These are phyloP conservation scores for Cornus suecica DNA, from an alignment of 148 eudicot genomes.

Conservation along the genomic window DNA sequence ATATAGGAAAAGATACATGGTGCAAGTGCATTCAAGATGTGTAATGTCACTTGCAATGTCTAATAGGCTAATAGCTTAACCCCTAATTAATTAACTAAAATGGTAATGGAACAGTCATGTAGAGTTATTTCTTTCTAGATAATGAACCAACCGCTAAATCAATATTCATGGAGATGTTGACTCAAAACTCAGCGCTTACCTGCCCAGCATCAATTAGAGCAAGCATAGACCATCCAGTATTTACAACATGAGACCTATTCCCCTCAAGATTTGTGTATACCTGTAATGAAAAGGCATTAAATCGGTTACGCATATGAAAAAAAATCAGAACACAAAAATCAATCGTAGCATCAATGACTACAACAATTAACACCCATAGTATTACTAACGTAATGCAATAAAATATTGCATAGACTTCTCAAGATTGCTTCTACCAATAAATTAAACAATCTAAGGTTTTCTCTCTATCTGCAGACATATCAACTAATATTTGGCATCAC, in stretches of 20 bases:
- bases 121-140: background rate
- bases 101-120: too few relatives aligned
- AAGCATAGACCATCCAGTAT: conserved; percentile 74
- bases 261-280: conserved; percentile 59
- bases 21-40: conserved; percentile 1
- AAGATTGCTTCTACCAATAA: background rate
- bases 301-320: too few relatives aligned
- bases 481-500: too few relatives aligned
- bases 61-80: too few relatives aligned
- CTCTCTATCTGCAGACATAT: background rate
- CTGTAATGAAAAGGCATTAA: conserved; percentile 23
- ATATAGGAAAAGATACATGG: background rate
- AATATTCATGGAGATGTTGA: background rate
- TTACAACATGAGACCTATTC: conserved; percentile 50
- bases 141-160: conserved; percentile 1
- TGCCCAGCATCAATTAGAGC: conserved; percentile 47
- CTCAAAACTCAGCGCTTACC: conserved; percentile 3
- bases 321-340: too few relatives aligned
- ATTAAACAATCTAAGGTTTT: background rate
- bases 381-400: too few relatives aligned
- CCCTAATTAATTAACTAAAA: too few relatives aligned
- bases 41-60: too few relatives aligned
- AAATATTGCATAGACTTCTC: background rate
- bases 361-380: too few relatives aligned
- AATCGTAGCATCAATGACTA: too few relatives aligned